A percentile compares a stretch with the other conserved stretches of the same genome.
Conservation (phyloP, 208 protist genomes). For the Wallacemonas sp. region DNA sequence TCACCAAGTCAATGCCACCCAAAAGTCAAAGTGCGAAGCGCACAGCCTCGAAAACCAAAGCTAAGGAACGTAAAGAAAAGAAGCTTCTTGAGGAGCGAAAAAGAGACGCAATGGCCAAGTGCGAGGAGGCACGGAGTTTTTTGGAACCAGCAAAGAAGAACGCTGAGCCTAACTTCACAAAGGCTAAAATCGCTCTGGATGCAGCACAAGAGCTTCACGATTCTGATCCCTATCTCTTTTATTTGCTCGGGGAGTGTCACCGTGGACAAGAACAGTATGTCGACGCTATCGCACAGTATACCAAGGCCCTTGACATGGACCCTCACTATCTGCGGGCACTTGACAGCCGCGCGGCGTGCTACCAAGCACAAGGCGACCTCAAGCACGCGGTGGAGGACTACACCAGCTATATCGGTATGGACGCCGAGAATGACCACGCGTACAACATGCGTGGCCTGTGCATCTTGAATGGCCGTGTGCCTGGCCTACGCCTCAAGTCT, state of each 20-base stretch:
- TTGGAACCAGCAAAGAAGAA: slow-evolving; percentile 65
- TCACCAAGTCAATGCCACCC: slow-evolving; percentile 26
- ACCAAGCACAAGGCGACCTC: slow-evolving; percentile 58
- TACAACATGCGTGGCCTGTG: slow-evolving; percentile 92
- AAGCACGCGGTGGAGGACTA: slow-evolving; percentile 87
- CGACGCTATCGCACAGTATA: slow-evolving; percentile 80
- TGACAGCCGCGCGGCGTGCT: slow-evolving; percentile 71
- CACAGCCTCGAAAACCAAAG: slow-evolving; percentile 18
- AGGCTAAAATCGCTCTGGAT: slow-evolving; percentile 74
- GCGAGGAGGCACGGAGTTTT: slow-evolving; percentile 63
- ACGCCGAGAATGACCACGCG: slow-evolving; percentile 89
- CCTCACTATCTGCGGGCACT: slow-evolving; percentile 53
- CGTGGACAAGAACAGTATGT: slow-evolving; percentile 51
- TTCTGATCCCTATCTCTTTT: slow-evolving; percentile 50
- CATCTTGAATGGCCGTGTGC: slow-evolving; percentile 60
- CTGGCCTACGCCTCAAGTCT: slow-evolving; percentile 67
- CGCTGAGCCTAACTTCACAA: slow-evolving; percentile 66
- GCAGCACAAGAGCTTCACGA: slow-evolving; percentile 78
- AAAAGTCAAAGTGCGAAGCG: slow-evolving; percentile 34
- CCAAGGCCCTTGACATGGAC: slow-evolving; percentile 72
- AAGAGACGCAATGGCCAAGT: slow-evolving; percentile 70
- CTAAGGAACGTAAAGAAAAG: slow-evolving; percentile 67
- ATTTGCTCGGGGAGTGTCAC: slow-evolving; percentile 66
- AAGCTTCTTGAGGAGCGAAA: slow-evolving; percentile 78
- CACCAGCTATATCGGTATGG: slow-evolving; percentile 75